Evolutionary conservation across 768 basidiomycete species (phyloP).

Genomic region (Dioszegia crocea): DNA sequence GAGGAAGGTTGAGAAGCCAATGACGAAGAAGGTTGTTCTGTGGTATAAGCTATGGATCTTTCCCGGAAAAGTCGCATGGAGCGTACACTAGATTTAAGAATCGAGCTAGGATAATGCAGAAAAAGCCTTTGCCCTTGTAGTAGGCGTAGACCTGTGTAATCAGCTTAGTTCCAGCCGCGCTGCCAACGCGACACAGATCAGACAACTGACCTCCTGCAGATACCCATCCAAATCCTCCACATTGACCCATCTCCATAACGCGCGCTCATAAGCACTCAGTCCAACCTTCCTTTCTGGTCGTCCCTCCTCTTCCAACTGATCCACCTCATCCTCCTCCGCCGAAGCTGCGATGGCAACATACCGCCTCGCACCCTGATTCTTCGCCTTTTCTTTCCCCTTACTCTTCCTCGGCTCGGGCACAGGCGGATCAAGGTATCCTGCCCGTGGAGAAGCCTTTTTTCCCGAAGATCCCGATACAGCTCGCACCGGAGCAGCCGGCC

Average conservation of each 20-base stretch:
- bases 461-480: constrained; percentile 1
- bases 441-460: constrained; percentile 7
- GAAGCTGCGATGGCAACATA: constrained; percentile 29
- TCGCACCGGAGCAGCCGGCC: constrained; percentile 4
- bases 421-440: constrained; percentile 36
- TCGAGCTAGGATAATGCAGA: constrained; percentile 83
- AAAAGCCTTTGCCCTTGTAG: constrained; percentile 95
- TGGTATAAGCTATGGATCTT: background rate
- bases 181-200: background rate
- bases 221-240: constrained; percentile 95
- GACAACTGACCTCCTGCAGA: constrained; percentile 68
- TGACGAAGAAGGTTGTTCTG: constrained; percentile 97
- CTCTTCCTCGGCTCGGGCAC: background rate
- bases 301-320: constrained; percentile 6
- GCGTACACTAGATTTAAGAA: constrained; percentile 86
- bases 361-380: constrained; percentile 21
- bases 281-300: constrained; percentile 14
- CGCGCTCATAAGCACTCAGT: constrained; percentile 61
- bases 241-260: constrained; percentile 98
- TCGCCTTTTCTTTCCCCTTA: constrained; percentile 35
- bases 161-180: background rate
- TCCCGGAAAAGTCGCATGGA: background rate
- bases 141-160: constrained; percentile 65
- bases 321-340: constrained; percentile 23
- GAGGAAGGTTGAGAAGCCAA: constrained; percentile 95